Evolutionary conservation across 192 early-diverging fungal genomes (phyloP), one percentile per base, ranked within the genome.

Genomic region (Rhizophagus sp.): DNA sequence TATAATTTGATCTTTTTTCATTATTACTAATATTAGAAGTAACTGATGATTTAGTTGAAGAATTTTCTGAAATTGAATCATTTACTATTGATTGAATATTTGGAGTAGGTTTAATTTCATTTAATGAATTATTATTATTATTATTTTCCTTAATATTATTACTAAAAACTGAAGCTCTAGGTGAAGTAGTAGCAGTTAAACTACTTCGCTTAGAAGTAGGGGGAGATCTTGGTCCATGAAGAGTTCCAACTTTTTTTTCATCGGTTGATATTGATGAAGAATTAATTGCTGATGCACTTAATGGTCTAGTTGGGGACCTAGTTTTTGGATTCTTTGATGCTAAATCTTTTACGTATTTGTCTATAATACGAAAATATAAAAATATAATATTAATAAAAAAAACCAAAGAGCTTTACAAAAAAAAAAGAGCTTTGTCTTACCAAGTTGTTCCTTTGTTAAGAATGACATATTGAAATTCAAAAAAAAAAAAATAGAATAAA

Each of bases 381-480:
- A 25, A 52, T 36, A 11, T 1, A 72, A 8, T 25, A 13, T 50
- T 25, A 34, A 68, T 19, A 19, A 41, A 70, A 70, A 27, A 22
- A 30, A 30, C 1, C 30, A 30, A 30, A 30, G 30, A 30, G 1
- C 30, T 44, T 39, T n/a, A 11, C 10, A 34, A 36, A 41, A 10
- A 41, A 69, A 34, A 44, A 44, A 44, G 7, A 44, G 9, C 0
- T 8, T 8, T 44, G 41, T 17, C 57, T 75, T 75, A 75, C 74
- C 74, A 62, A 75, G 74, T 57, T 75, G 74, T 22, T 75, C 74
- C n/a, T 17, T 75, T 1, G 74, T 75, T 24, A 75, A 62, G 27
- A 62, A 75, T 34, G 74, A 70, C 68, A 70, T 70, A 4, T 52
- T 52, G 50, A 52, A 52, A 52, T 52, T 44, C 41, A 44, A 44